A percentile compares a stretch with the other conserved stretches of the same genome.
Evolutionary conservation across 2,329 filamentous ascomycete species (phyloP).

Genomic region (Talaromyces sp.): DNA sequence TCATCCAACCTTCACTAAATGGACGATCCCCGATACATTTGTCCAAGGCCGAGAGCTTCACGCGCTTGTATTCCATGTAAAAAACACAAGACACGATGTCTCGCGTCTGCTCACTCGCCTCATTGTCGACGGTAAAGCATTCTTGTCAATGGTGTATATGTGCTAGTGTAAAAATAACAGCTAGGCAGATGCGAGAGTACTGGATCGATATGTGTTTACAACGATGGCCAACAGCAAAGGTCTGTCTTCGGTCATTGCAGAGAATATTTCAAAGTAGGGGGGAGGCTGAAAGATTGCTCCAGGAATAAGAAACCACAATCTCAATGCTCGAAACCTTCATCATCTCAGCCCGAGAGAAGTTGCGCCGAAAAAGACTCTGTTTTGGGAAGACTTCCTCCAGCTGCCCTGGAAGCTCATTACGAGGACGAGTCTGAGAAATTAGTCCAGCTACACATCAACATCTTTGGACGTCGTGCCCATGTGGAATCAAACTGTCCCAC

Average conservation of each 20-base stretch:
- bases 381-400: neutral
- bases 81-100: constrained; percentile 8
- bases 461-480: neutral
- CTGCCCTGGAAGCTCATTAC: neutral
- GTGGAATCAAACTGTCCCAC: neutral
- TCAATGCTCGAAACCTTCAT: neutral
- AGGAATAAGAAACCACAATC: neutral
- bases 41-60: constrained; percentile 5
- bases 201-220: constrained; percentile 3
- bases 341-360: neutral
- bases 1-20: neutral
- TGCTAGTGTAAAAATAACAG: neutral
- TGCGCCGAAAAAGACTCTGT: neutral
- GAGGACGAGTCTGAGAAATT: constrained; percentile 7
- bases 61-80: constrained; percentile 8
- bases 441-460: neutral
- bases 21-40: constrained; percentile 2
- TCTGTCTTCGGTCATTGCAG: neutral
- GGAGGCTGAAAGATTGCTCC: neutral
- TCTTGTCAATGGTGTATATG: neutral
- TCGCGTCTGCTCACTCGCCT: constrained; percentile 1
- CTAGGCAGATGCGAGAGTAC: constrained; percentile 3
- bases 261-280: neutral
- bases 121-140: constrained; percentile 6
- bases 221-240: neutral